Percentiles rank a stretch among this genome's conserved stretches.
Conservation (phyloP, 306 rosid genomes). For the Prunus salicina region DNA sequence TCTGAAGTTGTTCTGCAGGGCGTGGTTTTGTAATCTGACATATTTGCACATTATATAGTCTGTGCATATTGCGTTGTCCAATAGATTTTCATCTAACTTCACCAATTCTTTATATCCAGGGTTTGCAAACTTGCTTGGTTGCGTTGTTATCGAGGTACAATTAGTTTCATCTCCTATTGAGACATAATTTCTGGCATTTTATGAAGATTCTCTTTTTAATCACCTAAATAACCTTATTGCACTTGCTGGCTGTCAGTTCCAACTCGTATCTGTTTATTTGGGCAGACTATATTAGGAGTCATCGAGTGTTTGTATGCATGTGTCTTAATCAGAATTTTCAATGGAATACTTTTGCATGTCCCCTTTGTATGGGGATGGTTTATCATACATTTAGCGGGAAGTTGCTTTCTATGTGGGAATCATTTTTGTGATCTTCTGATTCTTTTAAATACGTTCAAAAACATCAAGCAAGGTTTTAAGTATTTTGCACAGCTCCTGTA, state of each 20-base stretch:
- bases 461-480: neutral
- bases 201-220: neutral
- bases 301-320: neutral
- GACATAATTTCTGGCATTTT: conserved; percentile 1
- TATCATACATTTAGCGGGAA: too few relatives aligned
- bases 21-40: conserved; percentile 19
- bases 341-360: neutral
- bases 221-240: neutral
- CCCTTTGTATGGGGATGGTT: conserved; percentile 1
- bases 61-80: conserved; percentile 15
- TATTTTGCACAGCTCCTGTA: neutral
- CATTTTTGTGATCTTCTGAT: neutral
- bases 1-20: neutral
- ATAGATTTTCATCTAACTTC: conserved; percentile 24
- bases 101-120: conserved; percentile 55
- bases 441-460: neutral
- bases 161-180: conserved; percentile 14
- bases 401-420: neutral
- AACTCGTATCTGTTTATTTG: neutral
- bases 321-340: neutral
- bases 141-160: conserved; percentile 72
- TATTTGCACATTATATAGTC: neutral
- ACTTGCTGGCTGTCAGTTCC: neutral
- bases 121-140: conserved; percentile 91
- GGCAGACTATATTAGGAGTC: neutral